Evolutionary conservation across 495 filamentous ascomycete genomes (phyloP), one percentile per base, ranked within the genome.

Genomic region (Penicillium soppii): DNA sequence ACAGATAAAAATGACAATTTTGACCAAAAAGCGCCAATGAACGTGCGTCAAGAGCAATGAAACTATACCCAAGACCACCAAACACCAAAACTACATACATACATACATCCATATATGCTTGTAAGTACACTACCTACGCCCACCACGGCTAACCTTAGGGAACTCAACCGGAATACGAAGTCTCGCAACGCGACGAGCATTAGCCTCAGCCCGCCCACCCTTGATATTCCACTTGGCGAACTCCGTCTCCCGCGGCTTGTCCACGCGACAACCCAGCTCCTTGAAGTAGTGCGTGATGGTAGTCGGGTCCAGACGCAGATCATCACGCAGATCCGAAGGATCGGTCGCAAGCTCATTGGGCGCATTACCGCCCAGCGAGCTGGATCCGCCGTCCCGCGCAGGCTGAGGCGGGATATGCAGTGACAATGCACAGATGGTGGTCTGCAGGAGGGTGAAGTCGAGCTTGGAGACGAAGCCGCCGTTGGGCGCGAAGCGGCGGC

Each of bases 151-250:
- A 53, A 73, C 66, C 71, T 82, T 87, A 0, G 94, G 94, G 62
- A 97, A 96, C 48, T 86, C 80, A 48, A 96, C 70, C 1, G 95
- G 95, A 44, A 96, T 58, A 53, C 75, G 84, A 55, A 98, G 73
- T 48, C 81, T 78, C 13, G 89, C 92, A 38, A 88, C 58, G 25
- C 81, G 77, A 47, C 86, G 78, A 19, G 78, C 76, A 29, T 69
- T 61, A 3, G 80, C 82, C 59, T 86, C 83, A 4, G 80, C 80
- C 63, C 84, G 85, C 12, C 77, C 77, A 50, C 82, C 69, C 55
- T 74, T 75, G 27, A 81, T 61, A 20, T 65, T 65, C 65, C 68
- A 70, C 42, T 69, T 75, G 15, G 39, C 58, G 43, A 65, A 71
- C 57, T 81, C 76, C 0, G 61, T 52, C 48, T 77, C 75, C 17